Conservation (phyloP, 2,329 filamentous ascomycete genomes). For the Hymenoscyphus infarciens region DNA sequence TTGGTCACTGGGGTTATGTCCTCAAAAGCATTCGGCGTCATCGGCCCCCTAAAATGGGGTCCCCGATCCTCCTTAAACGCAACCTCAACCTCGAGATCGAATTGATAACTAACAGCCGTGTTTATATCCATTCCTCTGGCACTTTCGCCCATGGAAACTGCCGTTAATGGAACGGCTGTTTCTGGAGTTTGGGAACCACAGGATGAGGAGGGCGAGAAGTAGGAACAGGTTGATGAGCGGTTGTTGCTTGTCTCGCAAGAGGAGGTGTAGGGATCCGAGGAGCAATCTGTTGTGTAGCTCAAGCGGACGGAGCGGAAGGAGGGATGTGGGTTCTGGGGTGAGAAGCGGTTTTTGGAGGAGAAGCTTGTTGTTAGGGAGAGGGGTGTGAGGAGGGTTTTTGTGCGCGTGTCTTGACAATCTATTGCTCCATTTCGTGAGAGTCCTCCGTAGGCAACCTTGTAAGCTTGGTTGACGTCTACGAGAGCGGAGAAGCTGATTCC, state of each 20-base stretch:
- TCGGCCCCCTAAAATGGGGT: conserved; percentile 42
- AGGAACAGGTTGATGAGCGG: background rate
- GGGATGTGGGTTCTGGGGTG: background rate
- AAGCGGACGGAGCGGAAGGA: background rate
- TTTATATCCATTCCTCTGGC: conserved; percentile 24
- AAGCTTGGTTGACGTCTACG: conserved; percentile 53
- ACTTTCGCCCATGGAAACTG: conserved; percentile 14
- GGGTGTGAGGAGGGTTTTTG: conserved; percentile 21
- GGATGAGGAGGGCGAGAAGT: conserved; percentile 7
- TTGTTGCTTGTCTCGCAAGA: background rate
- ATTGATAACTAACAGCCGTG: conserved; percentile 12
- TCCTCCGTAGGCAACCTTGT: conserved; percentile 54
- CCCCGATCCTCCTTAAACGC: conserved; percentile 25
- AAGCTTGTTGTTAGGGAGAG: conserved; percentile 13
- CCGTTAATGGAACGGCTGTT: conserved; percentile 2
- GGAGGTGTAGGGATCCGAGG: background rate
- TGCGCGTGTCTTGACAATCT: conserved; percentile 29
- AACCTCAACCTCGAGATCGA: conserved; percentile 13
- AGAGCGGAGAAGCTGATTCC: conserved; percentile 49
- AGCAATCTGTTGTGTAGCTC: background rate
- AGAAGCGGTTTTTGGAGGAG: background rate
- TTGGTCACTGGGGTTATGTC: conserved; percentile 61
- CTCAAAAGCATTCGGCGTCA: conserved; percentile 57
- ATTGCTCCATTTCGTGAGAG: conserved; percentile 45
- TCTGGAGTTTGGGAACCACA: background rate